Base-by-base conservation (phyloP, 768 basidiomycete genomes). In the Serendipita sp. region DNA sequence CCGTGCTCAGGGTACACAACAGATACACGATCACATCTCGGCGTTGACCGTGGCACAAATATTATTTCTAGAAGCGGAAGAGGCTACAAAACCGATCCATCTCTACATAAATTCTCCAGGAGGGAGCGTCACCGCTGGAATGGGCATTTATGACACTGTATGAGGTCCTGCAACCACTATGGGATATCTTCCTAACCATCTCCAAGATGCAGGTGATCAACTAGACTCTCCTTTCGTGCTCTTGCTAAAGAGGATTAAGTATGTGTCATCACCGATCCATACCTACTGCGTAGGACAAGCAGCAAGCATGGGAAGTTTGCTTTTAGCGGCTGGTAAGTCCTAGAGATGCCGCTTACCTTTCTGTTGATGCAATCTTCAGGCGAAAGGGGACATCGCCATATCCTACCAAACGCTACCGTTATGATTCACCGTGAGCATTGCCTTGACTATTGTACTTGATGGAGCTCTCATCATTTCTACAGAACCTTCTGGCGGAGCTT, bases 101-200 rank as follows among this genome's bases (percentile, higher is more conserved):
- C 76, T 98, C 10, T 98, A 98, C 74, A 95, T 98, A 69, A 97
- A 97, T 75, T 93, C 90, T 4, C 95, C 95, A 0, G 95, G 95
- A 1, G 95, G 95, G 35, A 89, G 88, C 70, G 95, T 98, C 44
- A 95, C 94, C 0, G 91, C 93, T 56, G 95, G 95, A 7, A 77
- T 98, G 66, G 95, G 94, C 16, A 95, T 98, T 58, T 98, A 98
- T 76, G 95, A 98, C 72, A 97, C 95, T 71, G 92, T 95, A 76
- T 70, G 84, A 65, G 16, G 2, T 46, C 23, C 3, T 66, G 11
- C 65, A 36, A 47, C 62, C 41, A 5, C 23, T 46, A 46, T 15
- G 18, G 38, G 56, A 41, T 23, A 36, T 41, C 35, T 66, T 46
- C 34, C 52, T 63, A 15, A 23, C 56, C 35, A 64, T 45, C 46